Percentiles rank a stretch among this genome's conserved stretches.
These are phyloP conservation scores for Aureobasidium sp. DNA, from an alignment of 2,329 filamentous ascomycete species.

Conservation along the genomic window DNA sequence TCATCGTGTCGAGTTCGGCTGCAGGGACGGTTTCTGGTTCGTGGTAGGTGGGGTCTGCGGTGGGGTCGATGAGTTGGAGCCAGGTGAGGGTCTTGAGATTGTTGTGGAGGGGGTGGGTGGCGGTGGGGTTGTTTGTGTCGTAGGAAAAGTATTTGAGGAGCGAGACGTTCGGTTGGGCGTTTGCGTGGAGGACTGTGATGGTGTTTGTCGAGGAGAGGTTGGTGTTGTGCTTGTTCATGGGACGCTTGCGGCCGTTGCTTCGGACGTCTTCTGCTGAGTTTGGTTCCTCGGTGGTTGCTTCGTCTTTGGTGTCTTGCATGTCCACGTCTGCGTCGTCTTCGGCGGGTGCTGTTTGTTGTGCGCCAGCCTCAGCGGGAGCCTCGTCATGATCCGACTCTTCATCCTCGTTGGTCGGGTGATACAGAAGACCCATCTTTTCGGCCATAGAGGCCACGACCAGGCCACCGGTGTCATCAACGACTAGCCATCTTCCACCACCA, in stretches of 20 bases:
- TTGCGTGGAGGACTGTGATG: constrained; percentile 70
- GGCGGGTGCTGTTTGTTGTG: background rate
- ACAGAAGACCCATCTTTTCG: constrained; percentile 77
- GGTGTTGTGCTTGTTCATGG: constrained; percentile 5
- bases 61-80: constrained; percentile 78
- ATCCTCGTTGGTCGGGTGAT: constrained; percentile 33
- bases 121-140: constrained; percentile 55
- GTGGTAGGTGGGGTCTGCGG: constrained; percentile 64
- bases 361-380: constrained; percentile 13
- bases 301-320: constrained; percentile 8
- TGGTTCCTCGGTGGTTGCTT: background rate
- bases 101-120: constrained; percentile 68
- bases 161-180: constrained; percentile 78
- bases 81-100: constrained; percentile 81
- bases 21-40: constrained; percentile 52
- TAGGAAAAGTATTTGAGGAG: constrained; percentile 85
- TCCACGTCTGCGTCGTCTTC: background rate
- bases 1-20: constrained; percentile 59
- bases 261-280: background rate
- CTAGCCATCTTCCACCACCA: constrained; percentile 60
- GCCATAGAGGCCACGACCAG: constrained; percentile 74
- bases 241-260: background rate
- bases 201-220: constrained; percentile 50
- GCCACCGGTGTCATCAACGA: constrained; percentile 80
- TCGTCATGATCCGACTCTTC: constrained; percentile 24